These are phyloP conservation scores for Pseudomassariella vexata DNA, from an alignment of 2,329 filamentous ascomycete species.

Conservation along the genomic window DNA sequence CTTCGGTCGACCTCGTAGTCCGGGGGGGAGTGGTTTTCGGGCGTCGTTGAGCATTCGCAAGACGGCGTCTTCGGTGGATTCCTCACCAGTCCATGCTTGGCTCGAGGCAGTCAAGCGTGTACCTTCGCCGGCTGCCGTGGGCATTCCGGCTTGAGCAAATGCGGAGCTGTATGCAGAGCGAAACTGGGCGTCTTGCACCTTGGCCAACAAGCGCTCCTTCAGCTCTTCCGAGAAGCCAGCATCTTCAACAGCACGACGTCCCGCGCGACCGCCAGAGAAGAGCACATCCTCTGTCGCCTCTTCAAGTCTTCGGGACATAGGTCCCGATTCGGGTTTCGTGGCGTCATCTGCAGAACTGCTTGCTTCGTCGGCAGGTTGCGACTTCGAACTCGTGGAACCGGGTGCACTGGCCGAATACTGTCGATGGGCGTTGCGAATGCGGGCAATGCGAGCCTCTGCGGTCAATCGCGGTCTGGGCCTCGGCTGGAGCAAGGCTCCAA, in stretches of 20 bases:
- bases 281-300: conserved; percentile 60
- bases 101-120: conserved; percentile 63
- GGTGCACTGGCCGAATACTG: background rate
- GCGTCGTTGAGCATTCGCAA: conserved; percentile 82
- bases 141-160: conserved; percentile 42
- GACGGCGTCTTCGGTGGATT: conserved; percentile 67
- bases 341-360: background rate
- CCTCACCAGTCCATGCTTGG: conserved; percentile 72
- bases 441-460: no score
- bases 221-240: conserved; percentile 60
- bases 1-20: conserved; percentile 39
- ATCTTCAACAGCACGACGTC: conserved; percentile 54
- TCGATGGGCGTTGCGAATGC: no score
- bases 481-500: background rate
- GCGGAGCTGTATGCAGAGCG: conserved; percentile 41
- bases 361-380: background rate
- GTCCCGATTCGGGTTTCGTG: conserved; percentile 27
- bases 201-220: conserved; percentile 51
- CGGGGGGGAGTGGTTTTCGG: conserved; percentile 59
- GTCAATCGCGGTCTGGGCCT: background rate
- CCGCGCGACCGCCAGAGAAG: conserved; percentile 51
- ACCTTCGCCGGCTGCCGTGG: conserved; percentile 58
- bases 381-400: background rate
- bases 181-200: conserved; percentile 50
- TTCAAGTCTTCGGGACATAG: conserved; percentile 52